These are phyloP conservation scores for Auricularia sp. DNA, from an alignment of 768 basidiomycete genomes.

Conservation along the genomic window DNA sequence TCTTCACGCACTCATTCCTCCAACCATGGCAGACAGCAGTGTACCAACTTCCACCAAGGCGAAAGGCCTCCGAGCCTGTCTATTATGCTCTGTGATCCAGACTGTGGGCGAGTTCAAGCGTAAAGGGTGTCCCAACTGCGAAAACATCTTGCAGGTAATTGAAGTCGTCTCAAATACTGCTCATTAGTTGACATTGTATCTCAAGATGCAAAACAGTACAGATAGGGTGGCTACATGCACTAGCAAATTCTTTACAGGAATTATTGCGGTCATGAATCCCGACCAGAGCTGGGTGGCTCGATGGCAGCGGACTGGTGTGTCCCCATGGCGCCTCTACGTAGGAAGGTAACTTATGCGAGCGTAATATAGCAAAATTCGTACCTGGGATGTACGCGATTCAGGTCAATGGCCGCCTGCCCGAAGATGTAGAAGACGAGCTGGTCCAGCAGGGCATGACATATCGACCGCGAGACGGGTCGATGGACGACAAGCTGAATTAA, in stretches of 20 bases:
- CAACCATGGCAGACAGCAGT: too few species aligned
- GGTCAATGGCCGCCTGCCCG: conserved; percentile 74
- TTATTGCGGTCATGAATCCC: conserved; percentile 78
- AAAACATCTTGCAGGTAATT: conserved; percentile 80
- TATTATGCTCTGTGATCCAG: conserved; percentile 88
- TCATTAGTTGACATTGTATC: neutral
- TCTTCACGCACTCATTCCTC: too few species aligned
- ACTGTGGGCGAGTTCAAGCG: conserved; percentile 66
- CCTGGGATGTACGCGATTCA: conserved; percentile 91
- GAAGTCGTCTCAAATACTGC: neutral
- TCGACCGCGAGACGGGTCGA: conserved; percentile 54
- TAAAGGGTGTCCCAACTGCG: conserved; percentile 94
- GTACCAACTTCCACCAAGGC: conserved; percentile 55
- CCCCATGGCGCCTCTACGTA: conserved; percentile 2
- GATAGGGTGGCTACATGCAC: conserved; percentile 83
- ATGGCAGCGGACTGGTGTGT: conserved; percentile 84
- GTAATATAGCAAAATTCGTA: conserved; percentile 68
- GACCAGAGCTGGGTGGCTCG: conserved; percentile 89
- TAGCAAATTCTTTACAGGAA: conserved; percentile 85
- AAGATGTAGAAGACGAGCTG: conserved; percentile 75
- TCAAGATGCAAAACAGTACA: conserved; percentile 75
- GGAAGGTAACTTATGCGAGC: neutral
- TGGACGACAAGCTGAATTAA: neutral
- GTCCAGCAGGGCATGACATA: conserved; percentile 71
- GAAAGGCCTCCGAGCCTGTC: conserved; percentile 77